Evolutionary conservation across 2,329 filamentous ascomycete species (phyloP).

Genomic region (Neocucurbitaria cava): DNA sequence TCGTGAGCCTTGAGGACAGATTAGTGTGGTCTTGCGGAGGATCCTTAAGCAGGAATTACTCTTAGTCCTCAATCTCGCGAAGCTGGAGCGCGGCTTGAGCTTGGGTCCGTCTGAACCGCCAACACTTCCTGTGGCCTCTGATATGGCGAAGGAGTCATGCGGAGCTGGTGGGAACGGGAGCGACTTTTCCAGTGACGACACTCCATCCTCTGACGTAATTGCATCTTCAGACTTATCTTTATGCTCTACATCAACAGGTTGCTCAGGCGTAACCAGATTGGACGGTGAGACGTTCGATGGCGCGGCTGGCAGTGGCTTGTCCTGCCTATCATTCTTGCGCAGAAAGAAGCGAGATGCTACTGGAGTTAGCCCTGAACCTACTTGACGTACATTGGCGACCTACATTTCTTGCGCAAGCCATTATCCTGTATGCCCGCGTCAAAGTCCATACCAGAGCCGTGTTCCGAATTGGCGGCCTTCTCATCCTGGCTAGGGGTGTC

Average conservation of each 20-base stretch:
- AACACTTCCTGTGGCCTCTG: not conserved
- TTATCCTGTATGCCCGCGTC: conserved; percentile 22
- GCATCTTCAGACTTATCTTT: not conserved
- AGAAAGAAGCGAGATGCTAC: conserved; percentile 21
- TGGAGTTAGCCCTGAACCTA: not conserved
- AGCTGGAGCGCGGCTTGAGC: conserved; percentile 17
- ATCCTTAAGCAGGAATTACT: conserved; percentile 4
- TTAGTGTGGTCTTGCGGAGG: not conserved
- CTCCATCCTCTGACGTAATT: not conserved
- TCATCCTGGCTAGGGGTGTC: conserved; percentile 24
- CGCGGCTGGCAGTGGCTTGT: conserved; percentile 9
- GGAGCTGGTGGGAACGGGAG: not conserved
- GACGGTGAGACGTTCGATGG: conserved; percentile 3
- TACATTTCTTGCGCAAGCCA: conserved; percentile 24
- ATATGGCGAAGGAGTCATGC: not conserved
- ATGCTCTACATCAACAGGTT: not conserved
- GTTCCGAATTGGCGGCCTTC: conserved; percentile 12
- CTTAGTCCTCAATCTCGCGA: conserved; percentile 18
- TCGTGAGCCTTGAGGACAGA: conserved; percentile 15
- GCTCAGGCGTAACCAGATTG: not conserved
- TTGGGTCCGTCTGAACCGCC: conserved; percentile 1
- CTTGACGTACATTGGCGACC: not conserved
- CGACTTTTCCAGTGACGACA: not conserved
- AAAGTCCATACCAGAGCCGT: conserved; percentile 7
- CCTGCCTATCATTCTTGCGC: conserved; percentile 8